A percentile compares a stretch with the other conserved stretches of the same genome.
phyloP scores from a whole-genome alignment of 345 rosid genomes.

The Corymbia maculata region DNA sequence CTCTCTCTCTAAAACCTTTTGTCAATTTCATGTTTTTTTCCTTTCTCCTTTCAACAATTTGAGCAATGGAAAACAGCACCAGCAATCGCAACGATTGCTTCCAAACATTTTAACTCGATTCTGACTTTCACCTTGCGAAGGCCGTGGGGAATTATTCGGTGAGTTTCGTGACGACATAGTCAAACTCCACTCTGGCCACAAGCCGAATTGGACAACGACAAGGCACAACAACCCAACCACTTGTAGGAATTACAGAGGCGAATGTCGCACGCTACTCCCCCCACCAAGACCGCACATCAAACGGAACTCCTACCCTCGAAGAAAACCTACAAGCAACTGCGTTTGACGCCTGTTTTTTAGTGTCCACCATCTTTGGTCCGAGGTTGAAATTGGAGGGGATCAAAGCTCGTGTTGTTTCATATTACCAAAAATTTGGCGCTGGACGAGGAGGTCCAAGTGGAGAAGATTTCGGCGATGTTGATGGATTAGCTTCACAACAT shows the following conservation, averaged over 20 bases:
- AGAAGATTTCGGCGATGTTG: not conserved
- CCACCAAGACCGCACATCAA: not conserved
- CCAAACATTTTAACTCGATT: not conserved
- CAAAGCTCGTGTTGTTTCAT: not conserved
- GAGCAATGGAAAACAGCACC: not conserved
- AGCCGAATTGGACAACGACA: not conserved
- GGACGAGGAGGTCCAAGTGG: not conserved
- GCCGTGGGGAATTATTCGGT: not conserved
- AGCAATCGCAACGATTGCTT: not conserved
- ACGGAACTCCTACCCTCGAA: not conserved
- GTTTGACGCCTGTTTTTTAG: too few species aligned
- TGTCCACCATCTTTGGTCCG: not conserved
- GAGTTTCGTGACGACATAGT: not conserved
- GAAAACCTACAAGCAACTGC: not conserved
- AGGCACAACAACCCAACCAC: not conserved
- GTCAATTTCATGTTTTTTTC: too few species aligned
- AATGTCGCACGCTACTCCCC: not conserved
- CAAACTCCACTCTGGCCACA: not conserved
- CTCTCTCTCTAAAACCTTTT: not conserved
- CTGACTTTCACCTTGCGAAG: not conserved
- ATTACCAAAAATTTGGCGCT: not conserved
- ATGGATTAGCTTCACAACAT: not conserved
- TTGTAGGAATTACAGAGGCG: not conserved
- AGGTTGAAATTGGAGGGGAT: not conserved
- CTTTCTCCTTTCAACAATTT: not conserved